These are phyloP conservation scores for Cyphellophora europaea DNA, from an alignment of 2,329 filamentous ascomycete genomes.

Conservation along the genomic window DNA sequence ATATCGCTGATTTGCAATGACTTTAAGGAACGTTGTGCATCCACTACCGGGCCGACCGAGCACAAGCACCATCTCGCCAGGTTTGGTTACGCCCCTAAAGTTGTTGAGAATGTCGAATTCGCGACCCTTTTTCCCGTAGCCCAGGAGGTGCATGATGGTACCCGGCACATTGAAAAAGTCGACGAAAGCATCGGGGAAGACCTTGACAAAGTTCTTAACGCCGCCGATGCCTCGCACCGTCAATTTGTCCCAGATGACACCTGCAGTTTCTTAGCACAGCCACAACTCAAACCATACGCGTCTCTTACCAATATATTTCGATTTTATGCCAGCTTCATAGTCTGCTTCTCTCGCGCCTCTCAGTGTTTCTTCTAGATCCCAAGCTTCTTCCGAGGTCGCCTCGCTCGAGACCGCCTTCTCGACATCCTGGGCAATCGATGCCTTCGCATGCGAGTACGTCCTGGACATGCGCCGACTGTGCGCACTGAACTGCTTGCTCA, in stretches of 20 bases:
- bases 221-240: slow-evolving; percentile 70
- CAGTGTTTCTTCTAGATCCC: slow-evolving; percentile 67
- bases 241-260: slow-evolving; percentile 67
- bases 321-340: slow-evolving; percentile 65
- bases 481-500: slow-evolving; percentile 30
- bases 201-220: slow-evolving; percentile 60
- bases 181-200: slow-evolving; percentile 68
- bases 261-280: too few species aligned
- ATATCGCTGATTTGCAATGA: slow-evolving; percentile 54
- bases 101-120: slow-evolving; percentile 66
- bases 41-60: slow-evolving; percentile 60
- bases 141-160: slow-evolving; percentile 55
- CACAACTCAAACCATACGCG: too few species aligned
- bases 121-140: slow-evolving; percentile 55
- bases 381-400: slow-evolving; percentile 47
- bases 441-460: slow-evolving; percentile 23
- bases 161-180: slow-evolving; percentile 67
- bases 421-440: slow-evolving; percentile 34
- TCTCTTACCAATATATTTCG: slow-evolving; percentile 71
- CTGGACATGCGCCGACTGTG: slow-evolving; percentile 27
- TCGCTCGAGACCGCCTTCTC: slow-evolving; percentile 46
- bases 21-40: slow-evolving; percentile 62
- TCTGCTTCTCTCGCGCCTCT: slow-evolving; percentile 64
- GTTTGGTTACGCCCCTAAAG: slow-evolving; percentile 58
- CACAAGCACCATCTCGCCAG: slow-evolving; percentile 65